Conservation (phyloP, 495 filamentous ascomycete species). For the Penicilliopsis zonata region DNA sequence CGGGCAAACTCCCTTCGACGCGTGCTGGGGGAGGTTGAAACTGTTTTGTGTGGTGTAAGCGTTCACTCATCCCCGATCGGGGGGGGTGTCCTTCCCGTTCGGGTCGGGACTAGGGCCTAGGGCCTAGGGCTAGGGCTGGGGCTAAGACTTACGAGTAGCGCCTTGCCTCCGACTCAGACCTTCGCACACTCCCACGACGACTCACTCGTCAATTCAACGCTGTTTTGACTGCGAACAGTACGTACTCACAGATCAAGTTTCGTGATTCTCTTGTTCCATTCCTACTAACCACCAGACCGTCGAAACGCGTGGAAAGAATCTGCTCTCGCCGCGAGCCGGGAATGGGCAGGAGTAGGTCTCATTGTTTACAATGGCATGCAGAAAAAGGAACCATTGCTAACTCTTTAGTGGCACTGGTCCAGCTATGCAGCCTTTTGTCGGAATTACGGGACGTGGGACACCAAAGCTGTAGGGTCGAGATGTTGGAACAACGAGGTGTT, state of each 20-base stretch:
- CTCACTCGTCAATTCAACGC: too few relatives aligned
- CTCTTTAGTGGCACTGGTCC: slow-evolving; percentile 11
- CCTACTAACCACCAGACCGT: too few relatives aligned
- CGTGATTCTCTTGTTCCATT: too few relatives aligned
- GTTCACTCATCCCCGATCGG: too few relatives aligned
- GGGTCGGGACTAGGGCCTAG: neutral
- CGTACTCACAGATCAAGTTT: too few relatives aligned
- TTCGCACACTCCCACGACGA: too few relatives aligned
- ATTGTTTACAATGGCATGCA: neutral
- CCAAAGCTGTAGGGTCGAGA: slow-evolving; percentile 1
- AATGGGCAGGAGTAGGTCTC: slow-evolving; percentile 13
- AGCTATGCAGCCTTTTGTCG: slow-evolving; percentile 17
- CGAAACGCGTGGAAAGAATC: too few relatives aligned
- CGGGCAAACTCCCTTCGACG: slow-evolving; percentile 6
- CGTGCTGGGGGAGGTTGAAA: slow-evolving; percentile 3
- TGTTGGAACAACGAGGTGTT: slow-evolving; percentile 17
- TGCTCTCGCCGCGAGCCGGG: slow-evolving; percentile 5
- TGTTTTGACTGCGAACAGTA: too few relatives aligned
- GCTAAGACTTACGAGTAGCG: too few relatives aligned
- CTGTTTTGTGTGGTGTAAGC: slow-evolving; percentile 7
- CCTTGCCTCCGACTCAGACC: too few relatives aligned
- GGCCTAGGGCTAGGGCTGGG: too few relatives aligned
- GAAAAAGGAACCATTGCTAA: neutral
- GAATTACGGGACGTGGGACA: slow-evolving; percentile 11
- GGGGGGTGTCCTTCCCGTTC: slow-evolving; percentile 1